Evolutionary conservation across 2,329 filamentous ascomycete genomes (phyloP).

Genomic region (Penicillium sclerotigenum): DNA sequence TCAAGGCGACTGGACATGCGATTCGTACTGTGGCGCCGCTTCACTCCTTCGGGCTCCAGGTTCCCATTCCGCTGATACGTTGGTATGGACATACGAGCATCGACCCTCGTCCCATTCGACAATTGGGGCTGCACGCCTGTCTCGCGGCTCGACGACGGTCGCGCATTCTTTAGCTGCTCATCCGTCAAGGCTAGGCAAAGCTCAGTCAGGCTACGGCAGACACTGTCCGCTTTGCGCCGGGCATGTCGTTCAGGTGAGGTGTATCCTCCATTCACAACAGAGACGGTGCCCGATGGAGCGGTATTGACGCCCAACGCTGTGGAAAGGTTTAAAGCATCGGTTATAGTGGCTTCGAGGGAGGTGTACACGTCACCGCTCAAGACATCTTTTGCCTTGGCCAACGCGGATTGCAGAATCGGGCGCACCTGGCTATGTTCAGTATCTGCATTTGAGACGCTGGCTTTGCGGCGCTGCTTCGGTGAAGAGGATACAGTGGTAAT

Average conservation of each 20-base stretch:
- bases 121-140: slow-evolving; percentile 19
- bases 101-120: slow-evolving; percentile 25
- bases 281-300: slow-evolving; percentile 50
- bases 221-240: slow-evolving; percentile 83
- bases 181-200: slow-evolving; percentile 81
- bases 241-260: slow-evolving; percentile 72
- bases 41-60: slow-evolving; percentile 38
- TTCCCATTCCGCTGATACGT: slow-evolving; percentile 38
- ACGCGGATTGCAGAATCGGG: slow-evolving; percentile 73
- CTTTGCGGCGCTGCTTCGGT: slow-evolving; percentile 66
- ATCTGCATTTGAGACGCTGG: slow-evolving; percentile 39
- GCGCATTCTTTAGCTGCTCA: slow-evolving; percentile 40
- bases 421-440: slow-evolving; percentile 58
- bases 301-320: slow-evolving; percentile 72
- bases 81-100: slow-evolving; percentile 27
- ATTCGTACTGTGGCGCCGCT: slow-evolving; percentile 27
- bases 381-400: slow-evolving; percentile 71
- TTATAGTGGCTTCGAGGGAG: slow-evolving; percentile 74
- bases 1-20: slow-evolving; percentile 37
- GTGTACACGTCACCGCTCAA: slow-evolving; percentile 70
- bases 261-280: slow-evolving; percentile 37
- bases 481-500: slow-evolving; percentile 88
- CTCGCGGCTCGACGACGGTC: slow-evolving; percentile 31
- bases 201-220: slow-evolving; percentile 90
- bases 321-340: slow-evolving; percentile 75